These are phyloP conservation scores for Triticum monococcum DNA, from an alignment of 176 grass and related monocot genomes.

Conservation along the genomic window DNA sequence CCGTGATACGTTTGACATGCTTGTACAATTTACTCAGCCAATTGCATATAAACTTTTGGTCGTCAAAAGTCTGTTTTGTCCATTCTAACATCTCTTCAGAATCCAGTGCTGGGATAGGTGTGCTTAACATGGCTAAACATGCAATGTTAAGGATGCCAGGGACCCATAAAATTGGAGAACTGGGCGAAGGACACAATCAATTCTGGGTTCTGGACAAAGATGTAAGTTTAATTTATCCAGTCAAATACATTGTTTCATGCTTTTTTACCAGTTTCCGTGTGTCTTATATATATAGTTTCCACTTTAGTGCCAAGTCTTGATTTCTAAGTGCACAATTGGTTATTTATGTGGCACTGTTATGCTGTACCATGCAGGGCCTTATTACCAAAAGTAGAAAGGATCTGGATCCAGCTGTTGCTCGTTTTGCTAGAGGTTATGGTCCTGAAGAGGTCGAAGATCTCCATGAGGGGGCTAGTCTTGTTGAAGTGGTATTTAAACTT, in stretches of 20 bases:
- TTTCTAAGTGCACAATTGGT: slow-evolving; percentile 1
- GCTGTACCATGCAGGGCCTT: slow-evolving; percentile 55
- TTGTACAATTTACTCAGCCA: slow-evolving; percentile 12
- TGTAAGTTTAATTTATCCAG: slow-evolving; percentile 46
- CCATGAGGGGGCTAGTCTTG: slow-evolving; percentile 78
- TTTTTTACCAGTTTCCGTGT: not conserved
- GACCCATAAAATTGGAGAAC: slow-evolving; percentile 39
- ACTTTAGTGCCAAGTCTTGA: not conserved
- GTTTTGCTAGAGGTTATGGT: slow-evolving; percentile 88
- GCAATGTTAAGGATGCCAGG: slow-evolving; percentile 74
- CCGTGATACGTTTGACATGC: slow-evolving; percentile 33
- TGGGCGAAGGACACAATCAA: slow-evolving; percentile 62
- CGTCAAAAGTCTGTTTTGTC: slow-evolving; percentile 27
- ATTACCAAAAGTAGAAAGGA: slow-evolving; percentile 72
- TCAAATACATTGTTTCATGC: not conserved
- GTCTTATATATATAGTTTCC: not conserved
- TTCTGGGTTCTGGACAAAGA: slow-evolving; percentile 99
- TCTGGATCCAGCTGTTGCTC: slow-evolving; percentile 75
- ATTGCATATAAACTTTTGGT: slow-evolving; percentile 10
- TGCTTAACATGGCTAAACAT: slow-evolving; percentile 87
- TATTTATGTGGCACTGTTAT: not conserved
- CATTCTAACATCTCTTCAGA: slow-evolving; percentile 50
- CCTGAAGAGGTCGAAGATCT: slow-evolving; percentile 72
- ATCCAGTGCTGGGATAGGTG: slow-evolving; percentile 99
- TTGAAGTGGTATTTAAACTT: slow-evolving; percentile 78